Base-by-base conservation (phyloP, 768 basidiomycete species). In the Thelephora ganbajun region DNA sequence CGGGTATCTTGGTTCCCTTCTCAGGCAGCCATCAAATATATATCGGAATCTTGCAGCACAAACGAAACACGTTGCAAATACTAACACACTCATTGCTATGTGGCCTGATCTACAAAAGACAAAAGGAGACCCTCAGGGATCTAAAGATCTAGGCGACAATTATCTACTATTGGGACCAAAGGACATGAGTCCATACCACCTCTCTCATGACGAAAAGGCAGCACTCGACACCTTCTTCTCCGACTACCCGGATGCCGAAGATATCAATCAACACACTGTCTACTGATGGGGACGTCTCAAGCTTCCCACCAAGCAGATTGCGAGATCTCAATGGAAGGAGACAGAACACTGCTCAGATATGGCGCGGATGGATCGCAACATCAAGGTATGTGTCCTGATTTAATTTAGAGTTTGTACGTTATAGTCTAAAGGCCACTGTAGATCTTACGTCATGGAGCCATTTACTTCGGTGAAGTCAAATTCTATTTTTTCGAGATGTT, bases 41-140 rank as follows among this genome's bases (percentile, higher is more conserved):
- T 63, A 45, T 47, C 49, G 51, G 3, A 64, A 64, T 46, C 49
- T 64, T 3, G 33, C 50, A n/a, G n/a, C n/a, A n/a, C n/a, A n/a
- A n/a, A n/a, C n/a, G n/a, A n/a, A n/a, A n/a, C n/a, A n/a, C n/a
- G n/a, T n/a, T n/a, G n/a, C n/a, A n/a, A n/a, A n/a, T n/a, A n/a
- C n/a, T n/a, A n/a, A n/a, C n/a, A n/a, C n/a, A n/a, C n/a, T n/a
- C n/a, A n/a, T n/a, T n/a, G n/a, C n/a, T n/a, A n/a, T n/a, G n/a
- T n/a, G n/a, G n/a, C n/a, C n/a, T n/a, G n/a, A n/a, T n/a, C n/a
- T n/a, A n/a, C n/a, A n/a, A n/a, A n/a, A n/a, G n/a, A n/a, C n/a
- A n/a, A n/a, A n/a, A n/a, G n/a, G n/a, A n/a, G n/a, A n/a, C 16
- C 35, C 35, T 11, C 11, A 16, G 16, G 35, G 35, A 11, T 36